A percentile compares a stretch with the other conserved stretches of the same genome.
phyloP scores from a whole-genome alignment of 441 rosid species.

The Erodium texanum region DNA sequence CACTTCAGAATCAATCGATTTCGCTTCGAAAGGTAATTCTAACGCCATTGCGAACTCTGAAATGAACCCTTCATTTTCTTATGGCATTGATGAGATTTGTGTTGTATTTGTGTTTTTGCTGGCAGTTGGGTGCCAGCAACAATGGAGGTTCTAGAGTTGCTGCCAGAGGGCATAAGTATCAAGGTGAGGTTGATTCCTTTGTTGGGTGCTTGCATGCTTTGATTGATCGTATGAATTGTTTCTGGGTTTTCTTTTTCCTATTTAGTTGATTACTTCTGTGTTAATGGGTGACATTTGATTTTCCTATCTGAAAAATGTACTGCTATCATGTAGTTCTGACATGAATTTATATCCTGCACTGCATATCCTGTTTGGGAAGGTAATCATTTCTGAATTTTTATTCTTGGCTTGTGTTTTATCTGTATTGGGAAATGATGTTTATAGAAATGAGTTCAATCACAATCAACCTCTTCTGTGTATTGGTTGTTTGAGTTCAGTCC shows the following conservation, averaged over 20 bases:
- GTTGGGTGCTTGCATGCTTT: not conserved
- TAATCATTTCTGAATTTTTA: too few relatives aligned
- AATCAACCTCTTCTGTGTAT: too few relatives aligned
- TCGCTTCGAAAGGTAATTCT: constrained; percentile 18
- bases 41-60: not conserved
- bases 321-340: too few relatives aligned
- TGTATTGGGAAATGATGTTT: too few relatives aligned
- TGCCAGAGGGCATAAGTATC: constrained; percentile 6
- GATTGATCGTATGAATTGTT: not conserved
- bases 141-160: constrained; percentile 11
- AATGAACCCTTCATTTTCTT: not conserved
- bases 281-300: not conserved
- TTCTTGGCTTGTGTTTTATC: too few relatives aligned
- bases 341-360: too few relatives aligned
- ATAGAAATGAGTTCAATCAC: too few relatives aligned
- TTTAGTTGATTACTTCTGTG: too few relatives aligned
- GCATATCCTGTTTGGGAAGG: too few relatives aligned
- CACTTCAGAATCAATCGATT: constrained; percentile 9
- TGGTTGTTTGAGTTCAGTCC: too few relatives aligned
- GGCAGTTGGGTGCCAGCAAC: constrained; percentile 22
- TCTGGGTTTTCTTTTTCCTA: not conserved
- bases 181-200: constrained; percentile 18
- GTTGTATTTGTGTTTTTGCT: not conserved
- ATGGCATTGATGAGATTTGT: not conserved
- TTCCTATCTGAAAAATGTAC: not conserved